These are phyloP conservation scores for Hypoxylon sp. DNA, from an alignment of 2,329 filamentous ascomycete species.

Conservation along the genomic window DNA sequence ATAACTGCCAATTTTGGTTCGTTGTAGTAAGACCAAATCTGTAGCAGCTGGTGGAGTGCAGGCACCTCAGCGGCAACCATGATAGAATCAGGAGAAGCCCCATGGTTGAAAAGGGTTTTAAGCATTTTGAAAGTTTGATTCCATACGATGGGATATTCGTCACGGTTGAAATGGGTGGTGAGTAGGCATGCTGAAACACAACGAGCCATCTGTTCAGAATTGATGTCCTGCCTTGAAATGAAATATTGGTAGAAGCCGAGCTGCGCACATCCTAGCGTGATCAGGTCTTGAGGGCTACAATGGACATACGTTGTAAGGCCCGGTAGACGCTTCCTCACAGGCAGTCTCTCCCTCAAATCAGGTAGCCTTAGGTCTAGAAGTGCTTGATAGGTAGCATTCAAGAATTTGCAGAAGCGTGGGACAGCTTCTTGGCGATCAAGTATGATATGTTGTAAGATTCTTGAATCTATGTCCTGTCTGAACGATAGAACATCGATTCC, in stretches of 20 bases:
- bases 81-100: conserved; percentile 12
- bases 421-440: not conserved
- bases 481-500: not conserved
- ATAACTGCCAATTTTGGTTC: not conserved
- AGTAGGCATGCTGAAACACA: conserved; percentile 3
- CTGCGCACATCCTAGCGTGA: conserved; percentile 5
- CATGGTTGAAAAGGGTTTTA: conserved; percentile 9
- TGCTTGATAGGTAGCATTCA: not conserved
- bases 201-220: not conserved
- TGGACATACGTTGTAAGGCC: too few species aligned
- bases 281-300: not conserved
- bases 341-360: too few species aligned
- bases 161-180: not conserved
- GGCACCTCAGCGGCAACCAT: too few species aligned
- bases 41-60: conserved; percentile 7
- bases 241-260: conserved; percentile 22
- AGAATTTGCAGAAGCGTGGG: conserved; percentile 14
- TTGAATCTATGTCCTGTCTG: conserved; percentile 1
- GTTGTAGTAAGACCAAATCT: not conserved
- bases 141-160: not conserved
- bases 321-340: too few species aligned
- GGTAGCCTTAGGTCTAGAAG: not conserved
- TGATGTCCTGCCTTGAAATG: not conserved
- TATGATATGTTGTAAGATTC: not conserved
- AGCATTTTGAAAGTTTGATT: not conserved